Evolutionary conservation across 495 filamentous ascomycete species (phyloP), one percentile per base, ranked within the genome.

Genomic region (Aspergillus kassunensis): DNA sequence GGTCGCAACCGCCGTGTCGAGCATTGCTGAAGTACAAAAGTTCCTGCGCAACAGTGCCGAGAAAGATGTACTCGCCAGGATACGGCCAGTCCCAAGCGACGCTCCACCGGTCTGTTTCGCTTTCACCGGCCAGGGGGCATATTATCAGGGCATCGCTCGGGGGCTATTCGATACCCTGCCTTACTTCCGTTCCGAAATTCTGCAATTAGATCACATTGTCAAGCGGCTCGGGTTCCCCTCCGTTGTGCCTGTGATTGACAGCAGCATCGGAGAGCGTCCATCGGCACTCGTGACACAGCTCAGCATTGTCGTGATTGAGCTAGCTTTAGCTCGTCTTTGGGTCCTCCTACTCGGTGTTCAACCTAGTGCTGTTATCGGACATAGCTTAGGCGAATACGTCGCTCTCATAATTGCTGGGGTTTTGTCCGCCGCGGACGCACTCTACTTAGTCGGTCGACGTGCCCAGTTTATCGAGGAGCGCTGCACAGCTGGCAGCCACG

Each of bases 351-450:
- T 88, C 78, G 91, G 88, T 33, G 75, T 95, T 51, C 80, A 68
- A 21, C 90, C 91, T n/a, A 74, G 76, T 48, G 85, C 82, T 31
- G 88, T 95, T 2, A 73, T 96, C 30, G 91, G 91, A 21, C 91
- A 96, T 71, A 95, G 90, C 64, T 57, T 85, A 12, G 91, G 91
- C 48, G 91, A 96, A 67, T 96, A 91, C 68, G 90, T 90, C 39
- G 91, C 91, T n/a, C 75, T 96, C 3, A 79, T 92, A 57, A 81
- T 86, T 41, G 83, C 90, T 13, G 91, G 89, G 44, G 84, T 95
- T 15, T 67, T 96, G 13, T 89, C 86, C 10, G 85, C 81, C 25
- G 83, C 80, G 56, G 91, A 95, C 62, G 84, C 87, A 21, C 83
- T 96, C 58, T 89, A 86, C 59, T 76, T 96, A 6, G 86, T 90